Percentiles rank a stretch among this genome's conserved stretches.
phyloP scores from a whole-genome alignment of 2,329 filamentous ascomycete species.

The Tolypocladium endophyticum region DNA sequence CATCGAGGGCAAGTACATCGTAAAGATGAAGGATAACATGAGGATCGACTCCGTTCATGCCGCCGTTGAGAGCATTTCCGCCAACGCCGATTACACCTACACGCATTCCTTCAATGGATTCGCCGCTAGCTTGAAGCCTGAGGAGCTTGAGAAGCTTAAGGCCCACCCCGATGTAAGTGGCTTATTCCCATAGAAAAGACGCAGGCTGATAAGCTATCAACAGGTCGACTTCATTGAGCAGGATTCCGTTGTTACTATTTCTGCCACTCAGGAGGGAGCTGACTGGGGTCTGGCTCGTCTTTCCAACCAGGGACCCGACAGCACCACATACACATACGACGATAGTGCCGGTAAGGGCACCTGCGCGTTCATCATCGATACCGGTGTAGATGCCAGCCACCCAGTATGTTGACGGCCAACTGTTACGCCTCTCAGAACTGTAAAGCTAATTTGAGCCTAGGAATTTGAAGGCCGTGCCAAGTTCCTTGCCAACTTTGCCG shows the following conservation, averaged over 20 bases:
- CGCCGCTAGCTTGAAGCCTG: constrained; percentile 12
- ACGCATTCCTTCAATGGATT: constrained; percentile 16
- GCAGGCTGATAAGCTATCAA: background rate
- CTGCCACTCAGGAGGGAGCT: constrained; percentile 25
- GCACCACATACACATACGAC: constrained; percentile 25
- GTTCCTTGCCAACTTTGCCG: constrained; percentile 26
- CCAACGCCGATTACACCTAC: constrained; percentile 21
- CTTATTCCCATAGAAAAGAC: background rate
- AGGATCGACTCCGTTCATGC: constrained; percentile 11
- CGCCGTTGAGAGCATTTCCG: constrained; percentile 15
- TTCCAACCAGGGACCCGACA: constrained; percentile 17
- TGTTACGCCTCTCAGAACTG: background rate
- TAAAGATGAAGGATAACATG: constrained; percentile 21
- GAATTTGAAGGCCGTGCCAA: constrained; percentile 32
- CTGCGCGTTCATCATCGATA: constrained; percentile 35
- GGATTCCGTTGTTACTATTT: constrained; percentile 40
- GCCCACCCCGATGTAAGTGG: constrained; percentile 14
- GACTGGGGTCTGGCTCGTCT: constrained; percentile 30
- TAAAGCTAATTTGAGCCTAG: constrained; percentile 2
- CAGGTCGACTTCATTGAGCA: constrained; percentile 27
- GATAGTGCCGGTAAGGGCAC: constrained; percentile 25
- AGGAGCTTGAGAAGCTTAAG: constrained; percentile 14
- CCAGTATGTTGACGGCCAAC: constrained; percentile 14
- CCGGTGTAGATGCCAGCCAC: constrained; percentile 27
- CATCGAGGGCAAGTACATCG: constrained; percentile 25